A percentile compares a stretch with the other conserved stretches of the same genome.
These are phyloP conservation scores for Fusarium gaditjirri DNA, from an alignment of 2,329 filamentous ascomycete genomes.

Conservation along the genomic window DNA sequence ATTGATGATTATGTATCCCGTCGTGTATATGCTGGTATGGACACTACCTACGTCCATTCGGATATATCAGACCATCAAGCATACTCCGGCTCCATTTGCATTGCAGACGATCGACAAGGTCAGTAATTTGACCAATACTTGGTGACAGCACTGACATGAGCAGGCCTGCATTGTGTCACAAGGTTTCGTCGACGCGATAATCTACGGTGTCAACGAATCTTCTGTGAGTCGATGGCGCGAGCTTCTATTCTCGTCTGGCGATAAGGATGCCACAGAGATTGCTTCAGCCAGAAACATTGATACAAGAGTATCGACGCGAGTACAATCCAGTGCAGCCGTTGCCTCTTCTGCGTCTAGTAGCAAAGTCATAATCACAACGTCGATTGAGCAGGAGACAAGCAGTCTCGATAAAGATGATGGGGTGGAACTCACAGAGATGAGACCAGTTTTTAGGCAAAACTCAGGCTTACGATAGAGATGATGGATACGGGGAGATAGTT, in stretches of 20 bases:
- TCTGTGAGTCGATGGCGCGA: background rate
- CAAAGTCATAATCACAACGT: background rate
- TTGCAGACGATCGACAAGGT: background rate
- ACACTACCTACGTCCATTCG: background rate
- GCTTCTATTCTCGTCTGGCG: background rate
- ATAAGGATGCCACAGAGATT: background rate
- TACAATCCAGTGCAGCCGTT: background rate
- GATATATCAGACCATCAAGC: background rate
- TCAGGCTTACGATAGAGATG: background rate
- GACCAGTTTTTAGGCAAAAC: background rate
- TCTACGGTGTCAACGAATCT: background rate
- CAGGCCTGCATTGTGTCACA: background rate
- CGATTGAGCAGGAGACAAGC: background rate
- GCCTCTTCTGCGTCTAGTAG: background rate
- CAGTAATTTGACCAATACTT: fast-evolving
- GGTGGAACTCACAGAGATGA: background rate
- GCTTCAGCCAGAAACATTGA: background rate
- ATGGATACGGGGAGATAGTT: fast-evolving
- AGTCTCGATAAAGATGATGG: background rate
- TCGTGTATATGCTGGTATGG: background rate
- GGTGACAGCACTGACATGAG: fast-evolving
- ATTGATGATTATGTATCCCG: background rate
- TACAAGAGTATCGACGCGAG: background rate
- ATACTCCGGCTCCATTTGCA: background rate
- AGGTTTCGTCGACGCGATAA: background rate